A percentile compares a stretch with the other conserved stretches of the same genome.
These are phyloP conservation scores for Cytospora chrysosperma DNA, from an alignment of 2,329 filamentous ascomycete genomes.

Conservation along the genomic window DNA sequence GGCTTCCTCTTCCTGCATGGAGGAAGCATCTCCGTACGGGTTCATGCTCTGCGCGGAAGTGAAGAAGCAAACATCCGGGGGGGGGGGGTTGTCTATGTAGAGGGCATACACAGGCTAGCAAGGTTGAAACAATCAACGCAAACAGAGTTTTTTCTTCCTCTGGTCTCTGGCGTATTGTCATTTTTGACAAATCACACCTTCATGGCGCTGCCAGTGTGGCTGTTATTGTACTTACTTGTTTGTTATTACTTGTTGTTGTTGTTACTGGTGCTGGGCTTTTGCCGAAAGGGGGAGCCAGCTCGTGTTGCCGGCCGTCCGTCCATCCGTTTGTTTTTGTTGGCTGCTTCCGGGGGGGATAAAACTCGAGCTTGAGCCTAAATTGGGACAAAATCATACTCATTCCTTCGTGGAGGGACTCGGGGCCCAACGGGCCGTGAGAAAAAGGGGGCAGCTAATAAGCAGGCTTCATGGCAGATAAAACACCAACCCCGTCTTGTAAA, in stretches of 20 bases:
- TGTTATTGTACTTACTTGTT: neutral
- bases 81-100: too few species aligned
- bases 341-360: neutral
- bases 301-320: neutral
- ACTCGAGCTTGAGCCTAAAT: constrained; percentile 8
- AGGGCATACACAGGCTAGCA: neutral
- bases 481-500: constrained; percentile 1
- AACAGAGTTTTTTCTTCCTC: neutral
- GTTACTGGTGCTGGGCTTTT: too few species aligned
- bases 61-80: constrained; percentile 12
- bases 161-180: too few species aligned
- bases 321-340: neutral
- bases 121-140: constrained; percentile 13
- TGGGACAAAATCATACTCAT: neutral
- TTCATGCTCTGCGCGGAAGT: neutral
- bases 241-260: too few species aligned
- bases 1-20: constrained; percentile 10
- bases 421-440: neutral
- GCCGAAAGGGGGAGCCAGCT: too few species aligned
- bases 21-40: neutral
- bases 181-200: neutral
- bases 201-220: neutral
- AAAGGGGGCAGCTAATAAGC: neutral
- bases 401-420: neutral
- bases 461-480: neutral